phyloP scores from a whole-genome alignment of 495 filamentous ascomycete species.

The Penicillium angulare region DNA sequence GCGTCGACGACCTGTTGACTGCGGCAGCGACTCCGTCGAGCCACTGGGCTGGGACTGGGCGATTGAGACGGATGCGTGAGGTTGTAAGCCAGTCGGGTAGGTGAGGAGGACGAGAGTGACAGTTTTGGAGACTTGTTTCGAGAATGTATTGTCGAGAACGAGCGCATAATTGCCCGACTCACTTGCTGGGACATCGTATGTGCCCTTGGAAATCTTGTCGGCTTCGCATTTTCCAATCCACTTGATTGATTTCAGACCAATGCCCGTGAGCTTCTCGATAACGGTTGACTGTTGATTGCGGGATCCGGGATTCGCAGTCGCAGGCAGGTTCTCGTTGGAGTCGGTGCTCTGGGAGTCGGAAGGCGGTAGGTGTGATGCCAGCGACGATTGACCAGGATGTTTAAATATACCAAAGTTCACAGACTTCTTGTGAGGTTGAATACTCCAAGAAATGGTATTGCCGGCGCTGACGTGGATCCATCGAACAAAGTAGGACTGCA shows the following conservation, averaged over 20 bases:
- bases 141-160: conserved; percentile 98
- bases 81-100: conserved; percentile 80
- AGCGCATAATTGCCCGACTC: conserved; percentile 93
- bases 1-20: conserved; percentile 29
- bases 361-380: conserved; percentile 44
- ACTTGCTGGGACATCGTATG: conserved; percentile 68
- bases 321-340: conserved; percentile 39
- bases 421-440: conserved; percentile 96
- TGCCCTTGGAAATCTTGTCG: conserved; percentile 91
- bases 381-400: conserved; percentile 70
- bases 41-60: conserved; percentile 36
- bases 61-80: conserved; percentile 55
- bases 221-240: conserved; percentile 96
- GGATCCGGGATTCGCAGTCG: conserved; percentile 23
- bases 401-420: conserved; percentile 98
- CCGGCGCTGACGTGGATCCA: conserved; percentile 89
- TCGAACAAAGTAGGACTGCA: conserved; percentile 91
- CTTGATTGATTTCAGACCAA: conserved; percentile 80
- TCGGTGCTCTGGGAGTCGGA: conserved; percentile 45
- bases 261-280: conserved; percentile 76
- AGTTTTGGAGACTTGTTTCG: conserved; percentile 91
- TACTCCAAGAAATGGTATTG: conserved; percentile 95
- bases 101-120: conserved; percentile 92
- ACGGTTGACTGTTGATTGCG: conserved; percentile 58
- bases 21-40: conserved; percentile 33